These are phyloP conservation scores for Ochetophila trinervis DNA, from an alignment of 306 rosid species.

Conservation along the genomic window DNA sequence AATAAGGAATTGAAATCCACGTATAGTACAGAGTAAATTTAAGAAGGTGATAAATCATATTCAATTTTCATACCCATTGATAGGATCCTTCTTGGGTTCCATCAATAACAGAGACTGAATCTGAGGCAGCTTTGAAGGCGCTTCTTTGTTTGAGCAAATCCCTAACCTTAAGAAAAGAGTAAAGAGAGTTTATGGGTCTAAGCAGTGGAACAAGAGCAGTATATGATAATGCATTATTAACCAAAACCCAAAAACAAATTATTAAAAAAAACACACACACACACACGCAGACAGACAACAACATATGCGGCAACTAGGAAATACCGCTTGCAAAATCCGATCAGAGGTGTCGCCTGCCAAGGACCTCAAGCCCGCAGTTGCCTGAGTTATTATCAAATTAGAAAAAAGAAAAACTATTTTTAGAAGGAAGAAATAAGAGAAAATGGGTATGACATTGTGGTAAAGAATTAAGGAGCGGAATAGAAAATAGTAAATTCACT, in stretches of 20 bases:
- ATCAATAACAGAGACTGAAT: conserved; percentile 80
- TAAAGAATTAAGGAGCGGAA: no score
- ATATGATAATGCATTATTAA: no score
- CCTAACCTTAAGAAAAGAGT: conserved; percentile 54
- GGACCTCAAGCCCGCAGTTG: conserved; percentile 93
- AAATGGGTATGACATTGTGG: no score
- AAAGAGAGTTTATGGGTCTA: conserved; percentile 3
- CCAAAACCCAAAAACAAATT: no score
- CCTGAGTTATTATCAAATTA: conserved; percentile 52
- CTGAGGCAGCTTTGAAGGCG: conserved; percentile 45
- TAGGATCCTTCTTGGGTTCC: conserved; percentile 96
- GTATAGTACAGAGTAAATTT: background rate
- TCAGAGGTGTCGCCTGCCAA: conserved; percentile 78
- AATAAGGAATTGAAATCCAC: no score
- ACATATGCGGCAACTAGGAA: background rate
- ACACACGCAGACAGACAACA: no score
- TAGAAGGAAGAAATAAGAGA: no score
- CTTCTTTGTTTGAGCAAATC: conserved; percentile 66
- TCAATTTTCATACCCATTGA: conserved; percentile 65
- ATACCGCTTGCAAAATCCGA: conserved; percentile 86
- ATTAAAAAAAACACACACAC: no score
- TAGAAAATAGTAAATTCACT: no score
- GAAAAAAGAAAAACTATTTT: no score
- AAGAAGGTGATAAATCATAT: background rate
- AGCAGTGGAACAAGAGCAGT: background rate